A percentile compares a stretch with the other conserved stretches of the same genome.
phyloP scores from a whole-genome alignment of 1,284 basidiomycete species.

The Cutaneotrichosporon arboriforme region DNA sequence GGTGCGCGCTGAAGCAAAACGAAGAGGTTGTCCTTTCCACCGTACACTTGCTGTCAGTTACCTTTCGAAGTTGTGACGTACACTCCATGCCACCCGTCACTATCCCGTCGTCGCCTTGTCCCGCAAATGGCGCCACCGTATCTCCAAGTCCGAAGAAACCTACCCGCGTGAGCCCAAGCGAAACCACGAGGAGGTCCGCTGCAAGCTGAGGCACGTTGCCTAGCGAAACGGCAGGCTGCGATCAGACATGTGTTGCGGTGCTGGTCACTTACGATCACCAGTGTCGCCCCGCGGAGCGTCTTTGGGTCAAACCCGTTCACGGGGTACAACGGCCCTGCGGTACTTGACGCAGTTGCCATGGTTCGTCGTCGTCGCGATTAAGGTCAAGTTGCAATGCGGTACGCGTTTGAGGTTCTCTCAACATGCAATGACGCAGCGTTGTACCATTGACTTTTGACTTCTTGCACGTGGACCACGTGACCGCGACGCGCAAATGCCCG shows the following conservation, averaged over 20 bases:
- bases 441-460: not conserved
- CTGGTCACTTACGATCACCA: constrained; percentile 14
- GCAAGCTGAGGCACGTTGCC: constrained; percentile 73
- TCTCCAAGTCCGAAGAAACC: constrained; percentile 58
- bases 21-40: constrained; percentile 2
- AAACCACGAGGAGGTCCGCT: constrained; percentile 64
- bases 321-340: constrained; percentile 10
- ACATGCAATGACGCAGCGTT: not conserved
- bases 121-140: constrained; percentile 63
- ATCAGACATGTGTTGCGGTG: constrained; percentile 71
- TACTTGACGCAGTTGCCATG: not conserved
- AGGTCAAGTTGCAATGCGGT: not conserved
- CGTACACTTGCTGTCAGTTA: constrained; percentile 11
- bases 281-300: constrained; percentile 6
- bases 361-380: not conserved
- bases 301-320: constrained; percentile 12
- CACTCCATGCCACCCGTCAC: constrained; percentile 68
- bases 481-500: too few species aligned
- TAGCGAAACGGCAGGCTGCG: constrained; percentile 68
- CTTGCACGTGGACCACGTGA: too few species aligned
- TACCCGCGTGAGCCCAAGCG: constrained; percentile 57
- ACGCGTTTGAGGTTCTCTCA: not conserved
- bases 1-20: constrained; percentile 60
- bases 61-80: constrained; percentile 44
- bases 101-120: constrained; percentile 59